Conservation (phyloP, 148 eudicot genomes). For the Chenopodium quinoa region DNA sequence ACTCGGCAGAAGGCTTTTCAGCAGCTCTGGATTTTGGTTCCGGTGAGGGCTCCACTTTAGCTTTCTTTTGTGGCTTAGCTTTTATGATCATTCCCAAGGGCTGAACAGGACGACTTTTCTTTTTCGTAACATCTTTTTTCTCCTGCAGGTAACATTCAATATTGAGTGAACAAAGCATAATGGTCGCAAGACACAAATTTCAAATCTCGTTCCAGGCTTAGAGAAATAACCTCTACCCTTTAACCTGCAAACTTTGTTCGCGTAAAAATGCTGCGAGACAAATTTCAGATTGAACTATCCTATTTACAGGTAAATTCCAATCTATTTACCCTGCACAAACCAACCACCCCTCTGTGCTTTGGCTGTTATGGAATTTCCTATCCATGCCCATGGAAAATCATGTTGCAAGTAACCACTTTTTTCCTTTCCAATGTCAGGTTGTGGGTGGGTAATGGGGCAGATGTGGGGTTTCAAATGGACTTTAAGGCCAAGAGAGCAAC, state of each 20-base stretch:
- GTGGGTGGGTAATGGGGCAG: no score
- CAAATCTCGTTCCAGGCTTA: background rate
- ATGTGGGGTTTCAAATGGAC: no score
- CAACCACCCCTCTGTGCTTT: no score
- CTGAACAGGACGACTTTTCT: conserved; percentile 47
- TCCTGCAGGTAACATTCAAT: conserved; percentile 38
- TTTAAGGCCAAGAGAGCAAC: no score
- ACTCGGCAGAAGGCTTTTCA: conserved; percentile 23
- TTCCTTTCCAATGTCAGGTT: no score
- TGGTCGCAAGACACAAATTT: no score
- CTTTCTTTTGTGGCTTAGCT: conserved; percentile 81
- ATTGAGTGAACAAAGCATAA: background rate
- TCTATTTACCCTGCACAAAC: no score
- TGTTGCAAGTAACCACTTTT: no score
- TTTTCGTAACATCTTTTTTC: conserved; percentile 31
- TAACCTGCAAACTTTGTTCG: background rate
- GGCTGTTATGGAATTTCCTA: no score
- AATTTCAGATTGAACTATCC: background rate
- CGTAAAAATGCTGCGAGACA: background rate
- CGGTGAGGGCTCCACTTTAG: conserved; percentile 43
- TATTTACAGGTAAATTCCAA: background rate
- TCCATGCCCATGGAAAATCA: no score
- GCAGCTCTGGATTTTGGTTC: conserved; percentile 22
- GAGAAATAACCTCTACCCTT: conserved; percentile 1
- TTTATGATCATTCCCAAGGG: conserved; percentile 56